A percentile compares a stretch with the other conserved stretches of the same genome.
phyloP scores from a whole-genome alignment of 495 filamentous ascomycete species.

The Glonium stellatum region DNA sequence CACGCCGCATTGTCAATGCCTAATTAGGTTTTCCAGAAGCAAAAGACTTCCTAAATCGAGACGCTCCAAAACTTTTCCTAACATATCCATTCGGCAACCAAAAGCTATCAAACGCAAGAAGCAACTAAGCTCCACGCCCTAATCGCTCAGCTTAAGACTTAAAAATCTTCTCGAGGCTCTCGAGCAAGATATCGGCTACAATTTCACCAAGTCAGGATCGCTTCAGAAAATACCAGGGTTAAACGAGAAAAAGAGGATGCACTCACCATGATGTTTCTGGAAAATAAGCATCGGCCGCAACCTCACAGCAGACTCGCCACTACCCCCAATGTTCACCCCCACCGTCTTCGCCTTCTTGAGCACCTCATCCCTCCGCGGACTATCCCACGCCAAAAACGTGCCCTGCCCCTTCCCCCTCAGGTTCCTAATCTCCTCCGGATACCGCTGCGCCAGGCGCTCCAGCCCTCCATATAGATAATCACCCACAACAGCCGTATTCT shows the following conservation, averaged over 20 bases:
- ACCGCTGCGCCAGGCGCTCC: slow-evolving; percentile 59
- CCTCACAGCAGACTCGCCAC: slow-evolving; percentile 70
- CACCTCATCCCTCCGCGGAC: slow-evolving; percentile 76
- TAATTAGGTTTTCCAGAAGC: neutral
- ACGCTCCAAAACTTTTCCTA: neutral
- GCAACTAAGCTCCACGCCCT: neutral
- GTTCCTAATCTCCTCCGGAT: slow-evolving; percentile 80
- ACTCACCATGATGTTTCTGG: slow-evolving; percentile 81
- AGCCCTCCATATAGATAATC: slow-evolving; percentile 75
- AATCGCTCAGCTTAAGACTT: slow-evolving; percentile 39
- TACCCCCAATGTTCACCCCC: slow-evolving; percentile 91
- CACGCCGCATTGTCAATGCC: too few species aligned
- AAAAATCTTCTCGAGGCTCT: slow-evolving; percentile 69
- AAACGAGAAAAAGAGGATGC: slow-evolving; percentile 19
- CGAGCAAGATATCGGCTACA: slow-evolving; percentile 56
- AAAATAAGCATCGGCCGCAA: slow-evolving; percentile 95
- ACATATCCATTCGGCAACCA: neutral
- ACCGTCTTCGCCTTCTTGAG: slow-evolving; percentile 70
- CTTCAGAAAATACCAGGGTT: neutral
- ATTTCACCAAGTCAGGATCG: slow-evolving; percentile 25
- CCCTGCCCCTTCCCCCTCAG: slow-evolving; percentile 89
- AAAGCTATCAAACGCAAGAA: neutral
- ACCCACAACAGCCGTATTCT: slow-evolving; percentile 73
- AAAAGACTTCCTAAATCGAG: neutral
- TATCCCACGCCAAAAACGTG: slow-evolving; percentile 96